Conservation (phyloP, 1,284 basidiomycete species). For the Ganoderma sp. region DNA sequence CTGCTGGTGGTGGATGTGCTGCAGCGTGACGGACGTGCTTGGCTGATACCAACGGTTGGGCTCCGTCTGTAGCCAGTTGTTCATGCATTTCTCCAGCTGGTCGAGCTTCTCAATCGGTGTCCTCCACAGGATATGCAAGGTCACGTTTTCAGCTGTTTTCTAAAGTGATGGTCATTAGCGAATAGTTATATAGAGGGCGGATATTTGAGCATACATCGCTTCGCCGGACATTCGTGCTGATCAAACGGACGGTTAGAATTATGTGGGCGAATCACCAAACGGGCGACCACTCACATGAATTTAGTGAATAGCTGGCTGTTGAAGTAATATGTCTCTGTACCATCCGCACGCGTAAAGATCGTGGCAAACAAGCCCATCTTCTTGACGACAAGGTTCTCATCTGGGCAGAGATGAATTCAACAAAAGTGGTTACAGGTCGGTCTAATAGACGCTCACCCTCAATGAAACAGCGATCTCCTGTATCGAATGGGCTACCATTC, state of each 20-base stretch:
- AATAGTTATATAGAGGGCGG: too few species aligned
- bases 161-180: constrained; percentile 30
- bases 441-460: constrained; percentile 49
- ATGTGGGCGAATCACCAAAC: neutral
- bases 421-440: neutral
- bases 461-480: constrained; percentile 78
- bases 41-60: constrained; percentile 79
- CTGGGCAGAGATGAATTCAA: constrained; percentile 35
- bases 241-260: constrained; percentile 12
- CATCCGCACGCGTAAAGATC: constrained; percentile 68
- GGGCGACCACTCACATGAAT: constrained; percentile 61
- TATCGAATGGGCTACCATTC: constrained; percentile 67
- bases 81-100: constrained; percentile 64
- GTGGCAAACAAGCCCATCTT: constrained; percentile 80
- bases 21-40: constrained; percentile 63
- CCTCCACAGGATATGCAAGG: constrained; percentile 75
- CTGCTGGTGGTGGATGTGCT: constrained; percentile 66
- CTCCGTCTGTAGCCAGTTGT: constrained; percentile 76
- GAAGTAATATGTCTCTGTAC: constrained; percentile 78
- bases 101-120: constrained; percentile 76
- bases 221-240: constrained; percentile 71
- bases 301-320: constrained; percentile 75
- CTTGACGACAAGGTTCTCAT: constrained; percentile 75
- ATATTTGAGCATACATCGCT: constrained; percentile 55
- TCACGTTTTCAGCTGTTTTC: constrained; percentile 72